Base-by-base conservation (phyloP, 2,329 filamentous ascomycete genomes). In the Emydomyces testavorans region DNA sequence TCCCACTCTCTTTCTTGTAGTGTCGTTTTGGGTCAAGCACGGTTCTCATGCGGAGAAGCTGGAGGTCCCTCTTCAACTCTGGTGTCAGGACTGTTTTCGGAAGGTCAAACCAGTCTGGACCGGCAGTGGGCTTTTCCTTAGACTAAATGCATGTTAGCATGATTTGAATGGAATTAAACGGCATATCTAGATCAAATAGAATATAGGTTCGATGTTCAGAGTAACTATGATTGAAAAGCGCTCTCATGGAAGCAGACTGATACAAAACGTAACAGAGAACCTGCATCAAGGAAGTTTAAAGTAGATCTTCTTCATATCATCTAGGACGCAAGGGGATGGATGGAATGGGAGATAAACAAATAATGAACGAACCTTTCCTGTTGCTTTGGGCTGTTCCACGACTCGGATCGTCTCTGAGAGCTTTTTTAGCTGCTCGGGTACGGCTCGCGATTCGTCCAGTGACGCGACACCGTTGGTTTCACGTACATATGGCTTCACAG, bases 21-120 rank as follows among this genome's bases (percentile, higher is more conserved):
- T 90, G 84, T 42, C 84, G 76, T 63, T 96, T 90, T 0, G 88
- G 82, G 56, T 96, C 90, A 18, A 96, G 74, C 16, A 94, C 82
- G 48, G 81, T 82, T 64, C 92, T 80, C 83, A 95, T 90, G 55
- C 86, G 82, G 50, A 98, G 72, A 8, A 96, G 72, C 65, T 95
- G 88, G 43, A 95, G 73, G 62, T 98, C 90, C 56, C 87, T 78
- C 67, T 89, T 94, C 52, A 95, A 73, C 60, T 93, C 81, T 6
- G 87, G 79, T 0, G 88, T 94, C 43, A 94, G 68, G 43, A 85
- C 74, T 21, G 90, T 95, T 58, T 81, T 81, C 4, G 89, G 89
- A 46, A 98, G 73, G 58, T 93, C 77, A 69, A 83, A 96, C 90
- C 90, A 96, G 50, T 84, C 73, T 13, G 80, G 67, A 37, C 90